Evolutionary conservation across 257 asterid species (phyloP).

Genomic region (Petunia secreta): DNA sequence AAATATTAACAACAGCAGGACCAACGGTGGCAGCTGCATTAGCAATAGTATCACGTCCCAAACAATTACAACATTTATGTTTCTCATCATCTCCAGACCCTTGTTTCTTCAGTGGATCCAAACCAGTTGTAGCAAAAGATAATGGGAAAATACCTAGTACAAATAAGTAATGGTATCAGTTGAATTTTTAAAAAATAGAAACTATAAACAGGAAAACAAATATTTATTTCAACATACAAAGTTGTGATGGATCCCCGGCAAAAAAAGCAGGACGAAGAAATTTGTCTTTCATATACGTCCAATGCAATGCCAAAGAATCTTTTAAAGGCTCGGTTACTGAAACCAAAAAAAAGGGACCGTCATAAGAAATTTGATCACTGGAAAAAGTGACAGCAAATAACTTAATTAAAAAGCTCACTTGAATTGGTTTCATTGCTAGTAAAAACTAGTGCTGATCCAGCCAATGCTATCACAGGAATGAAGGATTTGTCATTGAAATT

Average conservation of each 20-base stretch:
- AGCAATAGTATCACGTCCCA: slow-evolving; percentile 80
- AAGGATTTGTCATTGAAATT: slow-evolving; percentile 40
- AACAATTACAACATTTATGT: slow-evolving; percentile 61
- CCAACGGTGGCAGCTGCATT: slow-evolving; percentile 82
- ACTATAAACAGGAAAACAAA: background rate
- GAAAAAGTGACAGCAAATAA: background rate
- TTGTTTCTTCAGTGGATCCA: slow-evolving; percentile 45
- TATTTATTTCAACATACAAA: slow-evolving; percentile 43
- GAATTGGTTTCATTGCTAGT: slow-evolving; percentile 42
- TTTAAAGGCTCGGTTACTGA: slow-evolving; percentile 43
- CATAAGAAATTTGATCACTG: background rate
- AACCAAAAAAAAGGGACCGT: slow-evolving; percentile 28
- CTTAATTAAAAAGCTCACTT: slow-evolving; percentile 36
- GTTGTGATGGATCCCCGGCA: slow-evolving; percentile 36
- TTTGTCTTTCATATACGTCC: slow-evolving; percentile 47
- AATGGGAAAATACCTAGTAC: slow-evolving; percentile 53
- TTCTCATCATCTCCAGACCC: slow-evolving; percentile 41
- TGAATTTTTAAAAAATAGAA: background rate
- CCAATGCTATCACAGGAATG: slow-evolving; percentile 51
- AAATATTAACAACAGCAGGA: slow-evolving; percentile 90
- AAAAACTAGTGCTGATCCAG: slow-evolving; percentile 60
- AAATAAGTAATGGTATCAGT: slow-evolving; percentile 28
- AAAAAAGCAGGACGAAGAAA: slow-evolving; percentile 32
- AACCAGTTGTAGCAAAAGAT: slow-evolving; percentile 43
- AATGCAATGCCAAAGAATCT: slow-evolving; percentile 44